Evolutionary conservation across 148 eudicot species (phyloP), one percentile per base, ranked within the genome.

Genomic region (Rhododendron williamsianum): DNA sequence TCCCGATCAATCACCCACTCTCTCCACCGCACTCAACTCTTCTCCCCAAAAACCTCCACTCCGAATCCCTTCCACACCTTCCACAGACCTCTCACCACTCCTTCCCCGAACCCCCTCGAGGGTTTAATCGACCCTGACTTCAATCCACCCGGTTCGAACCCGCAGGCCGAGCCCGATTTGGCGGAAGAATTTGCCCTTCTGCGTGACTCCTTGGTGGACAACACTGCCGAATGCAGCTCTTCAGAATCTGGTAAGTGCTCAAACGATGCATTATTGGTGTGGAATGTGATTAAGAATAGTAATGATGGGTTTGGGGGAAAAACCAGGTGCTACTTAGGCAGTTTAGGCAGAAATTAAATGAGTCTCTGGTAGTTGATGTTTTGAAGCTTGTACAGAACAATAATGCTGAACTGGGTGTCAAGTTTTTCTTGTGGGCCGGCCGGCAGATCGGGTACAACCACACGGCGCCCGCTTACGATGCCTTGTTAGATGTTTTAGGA

Each of bases 391-490:
- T 94, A 58, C 88, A 88, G 38, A 93, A 90, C 84, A 90, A 30
- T 86, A 91, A 30, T 71, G 76, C 91, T 89, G 91, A 92, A 45
- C 88, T 94, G 88, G 91, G 93, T 86, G 94, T 94, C 60, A 90
- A 92, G 85, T 97, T 97, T 89, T 95, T 97, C 83, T 54, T 92
- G 69, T 97, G 99, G 99, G 98, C 94, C 19, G 95, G 94, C 87
- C 88, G 93, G 69, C 99, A 97, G 85, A 90, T 97, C 60, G 98
- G 98, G 41, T 97, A 97, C 89, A 82, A 35, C 86, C 99, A 97
- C 84, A 87, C 86, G 72, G 27, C 81, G 43, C 76, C 80, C 25
- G 98, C 95, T 85, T 97, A 92, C 86, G 80, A 94, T 84, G 91
- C 93, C 0, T 87, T 97, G 84, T 87, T 95, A 80, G 94, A 92